Evolutionary conservation across 495 filamentous ascomycete genomes (phyloP).

Genomic region (Penicillium alfredii): DNA sequence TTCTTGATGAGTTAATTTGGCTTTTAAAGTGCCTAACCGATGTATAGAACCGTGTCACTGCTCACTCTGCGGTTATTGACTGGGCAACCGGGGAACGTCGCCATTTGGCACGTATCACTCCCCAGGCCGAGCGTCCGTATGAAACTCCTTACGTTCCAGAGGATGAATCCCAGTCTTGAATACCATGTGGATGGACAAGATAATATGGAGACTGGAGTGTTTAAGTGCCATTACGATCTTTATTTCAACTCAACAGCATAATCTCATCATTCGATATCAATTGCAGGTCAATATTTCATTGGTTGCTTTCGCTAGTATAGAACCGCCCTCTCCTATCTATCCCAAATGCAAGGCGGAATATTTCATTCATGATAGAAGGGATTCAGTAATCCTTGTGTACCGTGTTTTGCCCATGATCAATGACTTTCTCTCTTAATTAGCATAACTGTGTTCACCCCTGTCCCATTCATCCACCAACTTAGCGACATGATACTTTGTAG

Average conservation of each 20-base stretch:
- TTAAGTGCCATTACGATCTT: background rate
- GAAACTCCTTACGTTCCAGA: constrained; percentile 18
- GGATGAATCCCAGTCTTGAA: constrained; percentile 3
- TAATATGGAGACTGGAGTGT: background rate
- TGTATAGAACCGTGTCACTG: constrained; percentile 63
- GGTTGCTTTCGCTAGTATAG: too few species aligned
- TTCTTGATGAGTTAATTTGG: background rate
- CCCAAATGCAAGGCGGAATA: too few species aligned
- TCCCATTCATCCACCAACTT: constrained; percentile 50
- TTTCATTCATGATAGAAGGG: too few species aligned
- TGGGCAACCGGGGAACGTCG: constrained; percentile 68
- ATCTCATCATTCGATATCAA: too few species aligned
- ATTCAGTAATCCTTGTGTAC: too few species aligned
- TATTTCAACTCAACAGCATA: background rate
- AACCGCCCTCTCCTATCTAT: too few species aligned
- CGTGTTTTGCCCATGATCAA: too few species aligned
- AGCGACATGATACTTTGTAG: constrained; percentile 15
- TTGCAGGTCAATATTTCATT: too few species aligned
- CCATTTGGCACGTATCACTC: constrained; percentile 76
- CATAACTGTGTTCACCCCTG: constrained; percentile 4
- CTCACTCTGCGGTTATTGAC: constrained; percentile 72
- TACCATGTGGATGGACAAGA: background rate
- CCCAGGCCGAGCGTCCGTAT: constrained; percentile 59
- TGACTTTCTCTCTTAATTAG: too few species aligned
- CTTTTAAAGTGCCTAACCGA: constrained; percentile 5